Percentiles rank a stretch among this genome's conserved stretches.
Evolutionary conservation across 1,284 basidiomycete species (phyloP).

Genomic region (Abortiporus biennis): DNA sequence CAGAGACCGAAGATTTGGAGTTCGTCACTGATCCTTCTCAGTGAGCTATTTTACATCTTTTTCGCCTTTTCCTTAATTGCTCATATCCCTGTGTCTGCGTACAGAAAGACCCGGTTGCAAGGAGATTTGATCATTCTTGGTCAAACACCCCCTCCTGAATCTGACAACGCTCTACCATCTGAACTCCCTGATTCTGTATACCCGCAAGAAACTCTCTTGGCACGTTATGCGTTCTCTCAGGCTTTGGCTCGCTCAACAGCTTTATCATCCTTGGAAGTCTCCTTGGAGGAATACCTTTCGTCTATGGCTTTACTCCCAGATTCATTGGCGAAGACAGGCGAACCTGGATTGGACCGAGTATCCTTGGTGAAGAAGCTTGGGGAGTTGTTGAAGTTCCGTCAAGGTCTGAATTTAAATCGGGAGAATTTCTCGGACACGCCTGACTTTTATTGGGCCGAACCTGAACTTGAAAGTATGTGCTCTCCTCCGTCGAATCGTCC

Average conservation of each 20-base stretch:
- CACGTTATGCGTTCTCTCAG: constrained; percentile 86
- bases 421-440: constrained; percentile 88
- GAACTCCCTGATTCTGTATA: constrained; percentile 43
- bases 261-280: constrained; percentile 76
- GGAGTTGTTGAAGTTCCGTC: constrained; percentile 81
- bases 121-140: constrained; percentile 91
- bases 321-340: constrained; percentile 70
- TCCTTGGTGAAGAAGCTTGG: constrained; percentile 87
- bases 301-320: constrained; percentile 76
- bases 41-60: constrained; percentile 42
- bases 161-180: constrained; percentile 33
- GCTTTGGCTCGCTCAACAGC: constrained; percentile 84
- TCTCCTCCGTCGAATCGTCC: not conserved
- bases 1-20: constrained; percentile 86
- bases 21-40: constrained; percentile 86
- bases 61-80: constrained; percentile 9
- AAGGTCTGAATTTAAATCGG: constrained; percentile 81
- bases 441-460: constrained; percentile 89
- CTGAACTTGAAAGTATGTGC: constrained; percentile 71
- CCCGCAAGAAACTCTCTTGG: constrained; percentile 64
- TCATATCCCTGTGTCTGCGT: constrained; percentile 4
- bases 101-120: constrained; percentile 75
- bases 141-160: constrained; percentile 46
- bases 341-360: constrained; percentile 72
- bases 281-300: constrained; percentile 75